Conservation (phyloP, 805 yeast species). For the Kregervanrija pseudodelftensis region DNA sequence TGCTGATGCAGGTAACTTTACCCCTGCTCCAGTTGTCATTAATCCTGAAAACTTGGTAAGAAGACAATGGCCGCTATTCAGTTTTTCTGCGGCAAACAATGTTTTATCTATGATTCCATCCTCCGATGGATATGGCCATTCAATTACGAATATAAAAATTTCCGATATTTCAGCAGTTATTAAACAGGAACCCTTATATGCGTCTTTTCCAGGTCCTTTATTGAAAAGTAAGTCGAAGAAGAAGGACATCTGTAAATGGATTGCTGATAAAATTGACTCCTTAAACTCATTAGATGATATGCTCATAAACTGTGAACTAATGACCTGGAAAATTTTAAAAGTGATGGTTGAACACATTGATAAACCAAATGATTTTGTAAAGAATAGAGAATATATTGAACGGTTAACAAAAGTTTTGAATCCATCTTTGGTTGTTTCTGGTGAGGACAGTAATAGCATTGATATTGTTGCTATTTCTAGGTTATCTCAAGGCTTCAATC, state of each 20-base stretch:
- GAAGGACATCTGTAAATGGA: slow-evolving; percentile 68
- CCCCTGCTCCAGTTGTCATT: slow-evolving; percentile 31
- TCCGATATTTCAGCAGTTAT: slow-evolving; percentile 28
- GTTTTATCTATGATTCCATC: slow-evolving; percentile 40
- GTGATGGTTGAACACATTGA: slow-evolving; percentile 18
- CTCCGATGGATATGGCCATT: slow-evolving; percentile 29
- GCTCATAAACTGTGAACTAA: slow-evolving; percentile 13
- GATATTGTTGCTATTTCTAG: slow-evolving; percentile 16
- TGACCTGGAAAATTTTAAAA: slow-evolving; percentile 23
- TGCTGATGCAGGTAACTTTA: slow-evolving; percentile 11
- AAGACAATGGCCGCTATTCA: slow-evolving; percentile 71
- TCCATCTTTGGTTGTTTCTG: slow-evolving; percentile 29
- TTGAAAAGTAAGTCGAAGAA: slow-evolving; percentile 46
- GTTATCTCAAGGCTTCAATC: slow-evolving; percentile 6
- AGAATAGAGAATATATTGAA: slow-evolving; percentile 23
- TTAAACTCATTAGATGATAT: slow-evolving; percentile 15
- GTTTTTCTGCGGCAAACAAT: slow-evolving; percentile 49
- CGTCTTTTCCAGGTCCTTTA: slow-evolving; percentile 65
- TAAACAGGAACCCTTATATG: slow-evolving; percentile 40
- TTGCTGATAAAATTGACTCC: slow-evolving; percentile 31
- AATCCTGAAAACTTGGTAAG: slow-evolving; percentile 49
- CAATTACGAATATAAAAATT: slow-evolving; percentile 31
- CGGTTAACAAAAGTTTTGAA: slow-evolving; percentile 33
- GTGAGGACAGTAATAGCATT: slow-evolving; percentile 4
- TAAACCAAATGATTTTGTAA: slow-evolving; percentile 21